Percentiles rank a stretch among this genome's conserved stretches.
phyloP scores from a whole-genome alignment of 106 monocot genomes.

The Dendrobium nobile region DNA sequence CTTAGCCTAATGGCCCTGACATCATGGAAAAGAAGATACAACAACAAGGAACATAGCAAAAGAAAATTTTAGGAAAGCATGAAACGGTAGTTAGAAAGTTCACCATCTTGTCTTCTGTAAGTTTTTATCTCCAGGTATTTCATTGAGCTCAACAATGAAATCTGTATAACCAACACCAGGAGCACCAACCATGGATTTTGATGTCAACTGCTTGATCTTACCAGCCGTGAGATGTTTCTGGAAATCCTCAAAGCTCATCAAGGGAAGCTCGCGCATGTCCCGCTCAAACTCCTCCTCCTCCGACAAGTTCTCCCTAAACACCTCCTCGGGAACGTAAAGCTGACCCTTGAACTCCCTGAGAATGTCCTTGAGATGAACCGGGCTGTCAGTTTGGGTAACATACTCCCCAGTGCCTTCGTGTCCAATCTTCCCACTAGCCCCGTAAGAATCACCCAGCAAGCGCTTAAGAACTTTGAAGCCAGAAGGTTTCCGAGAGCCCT shows the following conservation, averaged over 20 bases:
- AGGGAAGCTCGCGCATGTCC: constrained; percentile 45
- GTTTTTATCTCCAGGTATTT: constrained; percentile 54
- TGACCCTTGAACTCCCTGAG: constrained; percentile 69
- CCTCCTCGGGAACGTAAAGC: constrained; percentile 77
- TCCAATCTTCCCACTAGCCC: background rate
- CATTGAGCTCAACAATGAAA: constrained; percentile 71
- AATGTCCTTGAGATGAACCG: constrained; percentile 66
- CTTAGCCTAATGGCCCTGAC: constrained; percentile 61
- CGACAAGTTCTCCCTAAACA: constrained; percentile 41
- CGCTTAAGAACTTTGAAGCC: constrained; percentile 7
- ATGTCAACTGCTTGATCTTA: constrained; percentile 56
- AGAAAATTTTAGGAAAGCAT: background rate
- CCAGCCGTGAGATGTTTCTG: constrained; percentile 52
- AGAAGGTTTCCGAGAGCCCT: constrained; percentile 17
- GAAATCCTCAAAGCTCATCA: constrained; percentile 62
- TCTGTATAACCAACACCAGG: constrained; percentile 28
- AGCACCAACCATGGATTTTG: constrained; percentile 25
- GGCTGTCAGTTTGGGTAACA: constrained; percentile 8
- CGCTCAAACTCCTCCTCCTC: constrained; percentile 73
- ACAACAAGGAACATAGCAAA: background rate
- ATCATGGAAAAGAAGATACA: background rate
- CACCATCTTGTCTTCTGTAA: constrained; percentile 63
- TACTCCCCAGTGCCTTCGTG: constrained; percentile 10
- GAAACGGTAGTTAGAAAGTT: background rate
- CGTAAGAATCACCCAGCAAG: constrained; percentile 5